Evolutionary conservation across 2,329 filamentous ascomycete genomes (phyloP).

Genomic region (Apiospora aurea): DNA sequence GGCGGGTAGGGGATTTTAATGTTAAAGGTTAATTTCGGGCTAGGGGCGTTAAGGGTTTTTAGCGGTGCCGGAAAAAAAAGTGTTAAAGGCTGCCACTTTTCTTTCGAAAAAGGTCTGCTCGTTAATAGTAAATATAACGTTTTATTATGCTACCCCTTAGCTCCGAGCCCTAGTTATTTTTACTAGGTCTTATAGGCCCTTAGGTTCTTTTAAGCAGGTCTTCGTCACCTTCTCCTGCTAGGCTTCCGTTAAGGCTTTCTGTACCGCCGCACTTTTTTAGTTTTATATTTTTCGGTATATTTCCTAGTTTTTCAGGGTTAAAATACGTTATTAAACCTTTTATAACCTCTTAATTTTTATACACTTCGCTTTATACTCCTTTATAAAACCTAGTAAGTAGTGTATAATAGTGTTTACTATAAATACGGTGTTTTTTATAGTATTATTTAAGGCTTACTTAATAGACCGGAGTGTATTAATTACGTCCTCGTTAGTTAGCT

Average conservation of each 20-base stretch:
- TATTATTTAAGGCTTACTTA: too few relatives aligned
- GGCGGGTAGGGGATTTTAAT: not conserved
- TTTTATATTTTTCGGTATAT: not conserved
- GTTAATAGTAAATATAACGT: not conserved
- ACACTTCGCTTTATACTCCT: not conserved
- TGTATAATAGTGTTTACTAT: not conserved
- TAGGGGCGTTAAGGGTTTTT: not conserved
- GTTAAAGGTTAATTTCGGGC: not conserved
- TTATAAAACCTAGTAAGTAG: not conserved
- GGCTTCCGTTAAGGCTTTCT: not conserved
- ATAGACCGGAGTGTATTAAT: too few relatives aligned
- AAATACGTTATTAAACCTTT: not conserved
- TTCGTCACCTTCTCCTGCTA: not conserved
- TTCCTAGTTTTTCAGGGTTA: not conserved
- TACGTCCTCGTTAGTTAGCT: too few relatives aligned
- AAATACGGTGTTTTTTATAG: not conserved
- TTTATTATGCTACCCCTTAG: not conserved
- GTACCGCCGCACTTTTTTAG: not conserved
- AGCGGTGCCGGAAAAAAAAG: not conserved
- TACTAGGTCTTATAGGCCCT: not conserved
- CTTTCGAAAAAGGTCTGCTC: not conserved
- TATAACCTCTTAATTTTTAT: not conserved
- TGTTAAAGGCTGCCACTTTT: not conserved
- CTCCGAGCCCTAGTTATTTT: not conserved
- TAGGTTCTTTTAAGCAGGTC: not conserved